Evolutionary conservation across 768 basidiomycete species (phyloP).

Genomic region (Leccinum olivaceopallidum): DNA sequence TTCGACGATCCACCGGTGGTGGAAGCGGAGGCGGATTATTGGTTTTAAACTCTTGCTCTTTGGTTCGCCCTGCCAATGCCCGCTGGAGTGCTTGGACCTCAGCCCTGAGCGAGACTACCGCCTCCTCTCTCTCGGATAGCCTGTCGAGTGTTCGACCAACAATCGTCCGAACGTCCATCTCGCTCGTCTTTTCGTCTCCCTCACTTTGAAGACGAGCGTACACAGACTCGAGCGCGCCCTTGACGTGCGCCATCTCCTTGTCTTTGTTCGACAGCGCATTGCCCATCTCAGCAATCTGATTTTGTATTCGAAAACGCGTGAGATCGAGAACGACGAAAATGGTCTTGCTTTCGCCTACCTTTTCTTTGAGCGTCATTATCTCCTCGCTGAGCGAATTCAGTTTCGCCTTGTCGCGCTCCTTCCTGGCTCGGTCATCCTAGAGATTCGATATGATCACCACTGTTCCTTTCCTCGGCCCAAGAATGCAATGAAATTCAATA

Average conservation of each 20-base stretch:
- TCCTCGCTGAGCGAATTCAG: slow-evolving; percentile 76
- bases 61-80: slow-evolving; percentile 50
- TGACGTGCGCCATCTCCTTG: slow-evolving; percentile 75
- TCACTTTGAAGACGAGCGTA: slow-evolving; percentile 73
- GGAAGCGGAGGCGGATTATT: slow-evolving; percentile 66
- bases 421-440: slow-evolving; percentile 72
- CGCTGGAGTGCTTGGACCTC: slow-evolving; percentile 53
- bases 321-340: not conserved
- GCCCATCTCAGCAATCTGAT: slow-evolving; percentile 58
- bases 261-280: slow-evolving; percentile 49
- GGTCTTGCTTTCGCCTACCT: slow-evolving; percentile 44
- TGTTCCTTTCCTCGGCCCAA: not conserved
- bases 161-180: slow-evolving; percentile 67
- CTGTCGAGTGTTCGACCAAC: slow-evolving; percentile 71
- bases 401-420: slow-evolving; percentile 73
- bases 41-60: slow-evolving; percentile 71
- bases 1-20: slow-evolving; percentile 35
- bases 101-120: slow-evolving; percentile 51
- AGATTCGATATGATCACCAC: not conserved
- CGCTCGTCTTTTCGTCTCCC: slow-evolving; percentile 45
- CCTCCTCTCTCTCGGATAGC: slow-evolving; percentile 65
- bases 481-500: not conserved
- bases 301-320: not conserved
- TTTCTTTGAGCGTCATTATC: slow-evolving; percentile 65
- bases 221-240: slow-evolving; percentile 85